Evolutionary conservation across 352 stramenopile species (phyloP).

Genomic region (Phytophthora litchii): DNA sequence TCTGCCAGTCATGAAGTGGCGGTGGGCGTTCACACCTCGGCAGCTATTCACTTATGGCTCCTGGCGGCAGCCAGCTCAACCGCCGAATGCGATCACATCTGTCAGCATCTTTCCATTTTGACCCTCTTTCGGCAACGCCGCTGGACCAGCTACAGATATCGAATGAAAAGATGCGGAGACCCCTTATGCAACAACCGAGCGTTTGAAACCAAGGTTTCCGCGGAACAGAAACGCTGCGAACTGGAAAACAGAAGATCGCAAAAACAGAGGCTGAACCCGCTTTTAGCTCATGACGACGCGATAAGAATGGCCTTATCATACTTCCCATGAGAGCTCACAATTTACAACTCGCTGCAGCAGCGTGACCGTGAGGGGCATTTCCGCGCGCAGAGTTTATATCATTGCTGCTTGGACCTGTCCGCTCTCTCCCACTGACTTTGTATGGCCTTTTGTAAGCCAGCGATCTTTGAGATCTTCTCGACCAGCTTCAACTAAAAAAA

Average conservation of each 20-base stretch:
- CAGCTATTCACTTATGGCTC: conserved; percentile 34
- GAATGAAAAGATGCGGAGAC: conserved; percentile 7
- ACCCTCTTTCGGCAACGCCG: conserved; percentile 17
- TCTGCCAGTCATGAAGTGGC: conserved; percentile 26
- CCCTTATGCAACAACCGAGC: conserved; percentile 10
- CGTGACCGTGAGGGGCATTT: no score
- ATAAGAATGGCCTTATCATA: conserved; percentile 17
- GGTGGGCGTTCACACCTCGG: not conserved
- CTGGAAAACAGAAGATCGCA: not conserved
- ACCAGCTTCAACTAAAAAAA: conserved; percentile 21
- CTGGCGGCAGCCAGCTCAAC: conserved; percentile 15
- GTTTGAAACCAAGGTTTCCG: conserved; percentile 13
- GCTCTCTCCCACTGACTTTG: conserved; percentile 12
- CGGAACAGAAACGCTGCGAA: conserved; percentile 5
- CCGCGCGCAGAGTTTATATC: not conserved
- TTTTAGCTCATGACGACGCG: conserved; percentile 9
- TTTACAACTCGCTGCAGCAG: not conserved
- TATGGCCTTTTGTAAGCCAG: conserved; percentile 3
- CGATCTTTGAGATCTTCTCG: conserved; percentile 14
- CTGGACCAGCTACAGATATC: not conserved
- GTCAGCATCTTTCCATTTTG: conserved; percentile 33
- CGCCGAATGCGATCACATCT: conserved; percentile 23
- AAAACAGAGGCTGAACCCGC: not conserved
- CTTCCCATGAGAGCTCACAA: not conserved
- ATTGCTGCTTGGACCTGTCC: conserved; percentile 7